Evolutionary conservation across 371 early-diverging fungal genomes (phyloP), one percentile per base, ranked within the genome.

Genomic region (Actinomortierella ambigua): DNA sequence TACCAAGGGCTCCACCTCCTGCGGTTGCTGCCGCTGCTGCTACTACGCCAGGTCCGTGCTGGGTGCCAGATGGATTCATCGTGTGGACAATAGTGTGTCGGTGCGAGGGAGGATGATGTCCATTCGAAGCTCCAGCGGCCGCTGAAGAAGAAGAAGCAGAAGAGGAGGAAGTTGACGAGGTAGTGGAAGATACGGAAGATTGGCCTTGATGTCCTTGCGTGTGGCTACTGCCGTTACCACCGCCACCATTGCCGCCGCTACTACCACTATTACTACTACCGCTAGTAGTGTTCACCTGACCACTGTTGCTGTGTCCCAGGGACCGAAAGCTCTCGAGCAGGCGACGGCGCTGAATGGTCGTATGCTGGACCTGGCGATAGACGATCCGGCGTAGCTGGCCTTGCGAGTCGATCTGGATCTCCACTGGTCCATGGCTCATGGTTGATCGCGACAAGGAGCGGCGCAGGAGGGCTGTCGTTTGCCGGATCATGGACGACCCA

Each of bases 311-410:
- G 22, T 71, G 73, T 44, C 66, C 65, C 52, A 71, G 27, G 0
- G 73, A 66, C 39, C 73, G 52, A 22, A 71, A 65, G n/a, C 66
- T 65, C 39, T 66, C 73, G 15, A 71, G 24, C 2, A 71, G 50
- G 41, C 73, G 58, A 22, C 63, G 47, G 2, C 73, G 55, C 18
- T 50, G 66, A 22, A 59, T 53, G 8, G 58, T 65, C 24, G 56
- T 43, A 22, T 65, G 63, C 46, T 63, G 59, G 9, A 20, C 39
- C 41, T 57, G 57, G 20, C 57, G 47, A 40, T 57, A 57, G 8
- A 57, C 48, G 39, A 57, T 34, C 34, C 57, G 15, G 20, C 57
- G 64, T 8, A 69, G 56, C 14, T 64, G 61, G 2, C 69, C 69
- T 22, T 60, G 69, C 1, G 59, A 27, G 51, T 66, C 66, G 2